Conservation (phyloP, 768 basidiomycete genomes). For the Lactarius psammicola region DNA sequence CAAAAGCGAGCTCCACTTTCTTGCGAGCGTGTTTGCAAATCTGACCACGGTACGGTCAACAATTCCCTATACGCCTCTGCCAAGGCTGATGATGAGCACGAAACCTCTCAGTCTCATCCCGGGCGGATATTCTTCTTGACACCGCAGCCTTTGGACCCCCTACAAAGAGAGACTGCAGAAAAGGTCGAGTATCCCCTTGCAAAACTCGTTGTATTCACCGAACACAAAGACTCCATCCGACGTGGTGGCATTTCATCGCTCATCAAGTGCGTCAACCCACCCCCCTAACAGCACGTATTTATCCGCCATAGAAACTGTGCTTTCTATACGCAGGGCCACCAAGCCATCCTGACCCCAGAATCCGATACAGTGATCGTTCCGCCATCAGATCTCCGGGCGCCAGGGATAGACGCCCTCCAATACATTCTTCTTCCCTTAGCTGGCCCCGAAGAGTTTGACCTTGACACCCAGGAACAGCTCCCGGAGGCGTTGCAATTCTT, state of each 20-base stretch:
- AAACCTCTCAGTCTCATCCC: constrained; percentile 55
- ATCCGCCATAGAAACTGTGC: constrained; percentile 65
- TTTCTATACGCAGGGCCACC: constrained; percentile 67
- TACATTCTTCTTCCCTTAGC: constrained; percentile 88
- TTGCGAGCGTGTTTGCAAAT: constrained; percentile 94
- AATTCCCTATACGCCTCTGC: neutral
- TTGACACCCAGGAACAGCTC: constrained; percentile 89
- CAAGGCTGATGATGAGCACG: neutral
- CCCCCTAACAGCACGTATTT: constrained; percentile 19
- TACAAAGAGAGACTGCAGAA: constrained; percentile 43
- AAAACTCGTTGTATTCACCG: constrained; percentile 83
- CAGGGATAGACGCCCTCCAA: constrained; percentile 82
- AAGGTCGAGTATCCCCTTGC: constrained; percentile 75
- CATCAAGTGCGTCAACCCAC: constrained; percentile 61
- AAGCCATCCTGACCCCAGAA: constrained; percentile 69
- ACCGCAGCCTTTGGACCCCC: constrained; percentile 54
- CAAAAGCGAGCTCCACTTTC: constrained; percentile 85
- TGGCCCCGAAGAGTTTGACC: constrained; percentile 91
- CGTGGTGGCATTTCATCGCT: constrained; percentile 84
- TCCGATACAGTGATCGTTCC: constrained; percentile 52
- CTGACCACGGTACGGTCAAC: constrained; percentile 58
- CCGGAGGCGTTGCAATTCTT: constrained; percentile 85
- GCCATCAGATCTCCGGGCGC: constrained; percentile 55
- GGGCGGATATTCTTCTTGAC: constrained; percentile 82
- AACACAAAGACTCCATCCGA: constrained; percentile 83